Percentiles rank a stretch among this genome's conserved stretches.
phyloP scores from a whole-genome alignment of 2,329 filamentous ascomycete species.

The Calonectria multiphialidica region DNA sequence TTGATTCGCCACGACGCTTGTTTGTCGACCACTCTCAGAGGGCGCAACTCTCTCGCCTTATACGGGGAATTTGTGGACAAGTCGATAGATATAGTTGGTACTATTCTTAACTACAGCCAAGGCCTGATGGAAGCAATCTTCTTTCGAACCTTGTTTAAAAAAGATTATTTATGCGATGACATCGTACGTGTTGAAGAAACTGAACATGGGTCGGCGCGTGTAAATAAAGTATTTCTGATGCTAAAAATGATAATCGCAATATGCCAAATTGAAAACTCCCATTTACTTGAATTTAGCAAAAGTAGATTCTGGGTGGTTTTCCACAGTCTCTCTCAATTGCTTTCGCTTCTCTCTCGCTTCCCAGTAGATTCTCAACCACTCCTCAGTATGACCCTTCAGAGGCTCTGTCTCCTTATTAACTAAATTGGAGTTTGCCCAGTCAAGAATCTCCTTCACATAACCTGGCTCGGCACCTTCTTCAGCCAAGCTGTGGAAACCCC shows the following conservation, averaged over 20 bases:
- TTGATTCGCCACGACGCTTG: slow-evolving; percentile 45
- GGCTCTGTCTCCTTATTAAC: slow-evolving; percentile 21
- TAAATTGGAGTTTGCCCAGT: slow-evolving; percentile 35
- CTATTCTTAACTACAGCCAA: slow-evolving; percentile 9
- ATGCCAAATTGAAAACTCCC: background rate
- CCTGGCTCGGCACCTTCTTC: slow-evolving; percentile 36
- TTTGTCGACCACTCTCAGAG: slow-evolving; percentile 71
- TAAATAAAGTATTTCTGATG: too few relatives aligned
- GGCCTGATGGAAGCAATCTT: too few relatives aligned
- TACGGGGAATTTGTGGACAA: slow-evolving; percentile 67
- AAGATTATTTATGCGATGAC: too few relatives aligned
- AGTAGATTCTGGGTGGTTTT: slow-evolving; percentile 24
- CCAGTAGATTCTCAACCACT: slow-evolving; percentile 34
- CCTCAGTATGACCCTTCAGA: slow-evolving; percentile 21
- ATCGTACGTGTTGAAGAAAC: too few relatives aligned
- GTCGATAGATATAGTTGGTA: slow-evolving; percentile 66
- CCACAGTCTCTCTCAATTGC: slow-evolving; percentile 20
- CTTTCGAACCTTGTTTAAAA: too few relatives aligned
- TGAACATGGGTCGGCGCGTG: too few relatives aligned
- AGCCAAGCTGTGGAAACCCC: slow-evolving; percentile 42
- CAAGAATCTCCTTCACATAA: slow-evolving; percentile 38
- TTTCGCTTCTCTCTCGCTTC: slow-evolving; percentile 26
- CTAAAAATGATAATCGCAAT: background rate
- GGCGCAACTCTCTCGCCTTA: slow-evolving; percentile 64
- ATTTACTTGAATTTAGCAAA: slow-evolving; percentile 6